A percentile compares a stretch with the other conserved stretches of the same genome.
phyloP scores from a whole-genome alignment of 768 basidiomycete genomes.

The Daedalea quercina region DNA sequence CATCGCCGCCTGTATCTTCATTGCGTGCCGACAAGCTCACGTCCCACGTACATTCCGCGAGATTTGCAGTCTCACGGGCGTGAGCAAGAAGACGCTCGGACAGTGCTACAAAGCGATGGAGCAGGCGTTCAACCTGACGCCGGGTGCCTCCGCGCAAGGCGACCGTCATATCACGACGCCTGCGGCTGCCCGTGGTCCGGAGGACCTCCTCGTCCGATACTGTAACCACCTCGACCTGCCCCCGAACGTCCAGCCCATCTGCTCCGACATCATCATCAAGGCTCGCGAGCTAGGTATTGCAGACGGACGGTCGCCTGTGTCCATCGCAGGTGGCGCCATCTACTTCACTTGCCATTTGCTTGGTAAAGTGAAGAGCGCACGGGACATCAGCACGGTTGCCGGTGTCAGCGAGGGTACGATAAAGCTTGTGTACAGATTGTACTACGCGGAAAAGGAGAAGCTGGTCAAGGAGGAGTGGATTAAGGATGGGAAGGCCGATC shows the following conservation, averaged over 20 bases:
- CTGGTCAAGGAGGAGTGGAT: constrained; percentile 85
- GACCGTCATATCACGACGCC: constrained; percentile 29
- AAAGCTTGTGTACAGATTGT: constrained; percentile 79
- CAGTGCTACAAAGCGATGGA: constrained; percentile 89
- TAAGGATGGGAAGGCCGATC: constrained; percentile 64
- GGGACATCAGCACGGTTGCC: constrained; percentile 86
- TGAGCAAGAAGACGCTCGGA: constrained; percentile 92
- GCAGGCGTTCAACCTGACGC: constrained; percentile 80
- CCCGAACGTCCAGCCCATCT: constrained; percentile 75
- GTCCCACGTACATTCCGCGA: constrained; percentile 96
- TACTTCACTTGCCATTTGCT: constrained; percentile 86
- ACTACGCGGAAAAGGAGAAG: constrained; percentile 67
- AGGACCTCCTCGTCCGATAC: constrained; percentile 86
- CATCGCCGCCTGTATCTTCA: constrained; percentile 97
- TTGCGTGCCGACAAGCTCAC: constrained; percentile 91
- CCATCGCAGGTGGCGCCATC: constrained; percentile 97
- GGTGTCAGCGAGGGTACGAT: constrained; percentile 96
- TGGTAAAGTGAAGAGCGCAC: constrained; percentile 65
- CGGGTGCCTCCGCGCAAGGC: constrained; percentile 58
- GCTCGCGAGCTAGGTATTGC: constrained; percentile 83
- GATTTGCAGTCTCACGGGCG: constrained; percentile 88
- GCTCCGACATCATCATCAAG: constrained; percentile 73
- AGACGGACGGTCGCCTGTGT: constrained; percentile 91
- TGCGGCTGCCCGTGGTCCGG: constrained; percentile 60
- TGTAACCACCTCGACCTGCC: constrained; percentile 90